Evolutionary conservation across 2,329 filamentous ascomycete genomes (phyloP).

Genomic region (Sarocladiaceae sp.): DNA sequence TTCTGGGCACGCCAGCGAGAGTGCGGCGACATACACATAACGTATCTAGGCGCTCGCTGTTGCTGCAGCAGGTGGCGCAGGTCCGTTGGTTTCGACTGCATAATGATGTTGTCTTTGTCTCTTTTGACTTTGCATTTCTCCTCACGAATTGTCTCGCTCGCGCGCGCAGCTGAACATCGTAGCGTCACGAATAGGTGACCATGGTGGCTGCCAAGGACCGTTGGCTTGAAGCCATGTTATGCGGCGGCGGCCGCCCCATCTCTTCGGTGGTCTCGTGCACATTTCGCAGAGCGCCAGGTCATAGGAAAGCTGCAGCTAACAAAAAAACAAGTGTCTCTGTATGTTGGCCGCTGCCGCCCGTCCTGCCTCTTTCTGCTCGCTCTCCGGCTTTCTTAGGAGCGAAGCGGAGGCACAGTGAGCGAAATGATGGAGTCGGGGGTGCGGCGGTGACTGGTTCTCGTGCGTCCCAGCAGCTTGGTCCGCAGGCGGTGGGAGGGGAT

Average conservation of each 20-base stretch:
- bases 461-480: constrained; percentile 6
- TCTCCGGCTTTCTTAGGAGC: too few relatives aligned
- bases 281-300: too few relatives aligned
- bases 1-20: neutral
- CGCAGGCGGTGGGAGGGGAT: neutral
- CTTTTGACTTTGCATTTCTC: too few relatives aligned
- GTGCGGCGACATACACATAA: neutral
- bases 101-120: too few relatives aligned
- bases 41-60: too few relatives aligned
- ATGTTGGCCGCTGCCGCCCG: too few relatives aligned
- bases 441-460: constrained; percentile 6
- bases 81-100: too few relatives aligned
- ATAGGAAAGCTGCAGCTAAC: too few relatives aligned
- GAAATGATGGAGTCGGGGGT: neutral
- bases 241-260: neutral
- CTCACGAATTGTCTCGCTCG: neutral
- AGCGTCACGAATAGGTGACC: neutral
- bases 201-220: constrained; percentile 1
- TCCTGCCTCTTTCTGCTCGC: too few relatives aligned
- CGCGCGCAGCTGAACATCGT: neutral
- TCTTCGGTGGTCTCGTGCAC: neutral
- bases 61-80: too few relatives aligned
- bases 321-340: too few relatives aligned
- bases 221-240: constrained; percentile 6
- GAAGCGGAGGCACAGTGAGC: too few relatives aligned